A percentile compares a stretch with the other conserved stretches of the same genome.
Conservation (phyloP, 176 grass and related monocot genomes). For the Lolium rigidum region DNA sequence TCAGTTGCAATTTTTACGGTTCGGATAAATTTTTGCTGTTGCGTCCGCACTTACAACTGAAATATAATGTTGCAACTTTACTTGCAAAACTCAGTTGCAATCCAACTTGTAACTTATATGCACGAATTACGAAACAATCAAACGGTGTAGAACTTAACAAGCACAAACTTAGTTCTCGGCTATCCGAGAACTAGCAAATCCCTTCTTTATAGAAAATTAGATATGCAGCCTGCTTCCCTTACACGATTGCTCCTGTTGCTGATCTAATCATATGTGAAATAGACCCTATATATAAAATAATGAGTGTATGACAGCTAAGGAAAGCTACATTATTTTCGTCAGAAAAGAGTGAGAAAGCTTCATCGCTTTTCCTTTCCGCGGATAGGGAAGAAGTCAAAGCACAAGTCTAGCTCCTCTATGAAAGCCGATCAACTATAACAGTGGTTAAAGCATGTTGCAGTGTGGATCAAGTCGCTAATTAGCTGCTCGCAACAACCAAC, state of each 20-base stretch:
- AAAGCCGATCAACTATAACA: not conserved
- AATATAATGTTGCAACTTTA: no score
- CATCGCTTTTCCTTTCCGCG: not conserved
- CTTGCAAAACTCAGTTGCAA: no score
- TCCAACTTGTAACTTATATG: no score
- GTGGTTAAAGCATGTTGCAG: not conserved
- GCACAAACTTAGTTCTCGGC: no score
- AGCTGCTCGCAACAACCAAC: not conserved
- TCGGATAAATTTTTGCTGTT: no score
- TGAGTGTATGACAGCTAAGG: not conserved
- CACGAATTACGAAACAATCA: no score
- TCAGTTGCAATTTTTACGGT: no score
- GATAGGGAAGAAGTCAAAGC: not conserved
- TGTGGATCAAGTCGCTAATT: not conserved
- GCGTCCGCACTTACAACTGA: no score
- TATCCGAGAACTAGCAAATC: no score
- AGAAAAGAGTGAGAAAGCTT: not conserved
- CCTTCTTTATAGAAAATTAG: no score
- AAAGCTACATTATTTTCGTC: not conserved
- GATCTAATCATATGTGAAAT: not conserved
- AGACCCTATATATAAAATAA: not conserved
- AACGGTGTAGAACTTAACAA: no score
- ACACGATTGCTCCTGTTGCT: not conserved
- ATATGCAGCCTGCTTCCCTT: slow-evolving; percentile 1
- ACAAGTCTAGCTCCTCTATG: not conserved